Base-by-base conservation (phyloP, 148 eudicot species). In the Fagopyrum esculentum region DNA sequence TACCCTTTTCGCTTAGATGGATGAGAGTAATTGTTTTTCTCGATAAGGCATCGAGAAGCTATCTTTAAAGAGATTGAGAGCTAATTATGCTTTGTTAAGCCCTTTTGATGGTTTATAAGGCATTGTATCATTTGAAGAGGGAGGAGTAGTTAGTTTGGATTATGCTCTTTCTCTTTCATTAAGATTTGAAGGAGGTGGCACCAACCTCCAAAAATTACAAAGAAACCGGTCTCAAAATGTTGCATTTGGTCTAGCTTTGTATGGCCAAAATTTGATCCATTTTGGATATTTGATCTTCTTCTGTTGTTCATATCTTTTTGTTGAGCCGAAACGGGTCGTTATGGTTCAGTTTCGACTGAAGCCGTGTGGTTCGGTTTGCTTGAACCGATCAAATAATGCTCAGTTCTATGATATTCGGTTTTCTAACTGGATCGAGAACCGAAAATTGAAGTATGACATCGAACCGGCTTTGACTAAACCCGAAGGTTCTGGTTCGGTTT, bases 31-130 rank as follows among this genome's bases (percentile, higher is more conserved):
- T 2, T 60, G 40, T 35, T 35, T 22, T 22, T 22, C 26, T 22
- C 29, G 13, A 9, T 7, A 22, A 60, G 66, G 66, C 63, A 26
- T 8, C 26, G 68, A 29, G 15, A 61, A 61, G 1, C 5, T 3
- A 61, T 9, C 12, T 61, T 61, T 35, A 35, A 26, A 29, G 44
- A 61, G 68, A 61, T 61, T 61, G 30, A 61, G 43, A 61, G 68
- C 43, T 61, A 61, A 61, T 9, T 61, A 15, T 61, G 43, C 68
- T 61, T 29, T 61, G 68, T 6, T 61, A 61, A 43, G 68, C 68
- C 35, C 68, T 29, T 26, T 26, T 61, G 68, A 29, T 61, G 68
- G 16, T 61, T 61, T 13, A 26, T 12, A 61, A 26, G 15, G 68
- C 40, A 61, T 35, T 61, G 43, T 13, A 61, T 61, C 68, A 5